Conservation (phyloP, 2,329 filamentous ascomycete genomes). For the Aulographum hederae region DNA sequence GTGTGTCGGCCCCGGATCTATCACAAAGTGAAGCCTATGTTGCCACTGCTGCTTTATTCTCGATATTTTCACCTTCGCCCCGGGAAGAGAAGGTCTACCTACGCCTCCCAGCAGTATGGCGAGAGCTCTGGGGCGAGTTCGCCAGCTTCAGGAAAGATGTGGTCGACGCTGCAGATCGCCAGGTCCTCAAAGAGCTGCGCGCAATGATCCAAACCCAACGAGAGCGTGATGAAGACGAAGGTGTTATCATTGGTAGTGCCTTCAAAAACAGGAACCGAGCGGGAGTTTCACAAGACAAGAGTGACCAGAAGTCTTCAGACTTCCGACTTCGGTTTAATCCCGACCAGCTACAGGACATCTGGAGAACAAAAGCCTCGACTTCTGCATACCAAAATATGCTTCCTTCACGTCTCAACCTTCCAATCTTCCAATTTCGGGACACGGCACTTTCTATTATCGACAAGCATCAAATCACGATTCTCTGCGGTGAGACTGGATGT, state of each 20-base stretch:
- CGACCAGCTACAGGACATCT: background rate
- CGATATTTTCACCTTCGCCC: slow-evolving; percentile 55
- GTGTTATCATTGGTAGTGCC: slow-evolving; percentile 53
- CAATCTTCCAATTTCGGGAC: slow-evolving; percentile 73
- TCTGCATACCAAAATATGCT: slow-evolving; percentile 62
- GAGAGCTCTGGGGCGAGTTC: slow-evolving; percentile 72
- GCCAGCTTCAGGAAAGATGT: slow-evolving; percentile 50
- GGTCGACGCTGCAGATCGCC: slow-evolving; percentile 52
- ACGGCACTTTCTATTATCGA: slow-evolving; percentile 64
- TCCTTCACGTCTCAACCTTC: slow-evolving; percentile 56
- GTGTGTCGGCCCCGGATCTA: slow-evolving; percentile 52
- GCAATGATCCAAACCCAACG: slow-evolving; percentile 48
- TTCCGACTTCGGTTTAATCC: too few species aligned
- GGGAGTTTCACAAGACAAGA: slow-evolving; percentile 7
- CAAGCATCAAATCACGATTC: slow-evolving; percentile 68
- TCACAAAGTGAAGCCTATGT: slow-evolving; percentile 79
- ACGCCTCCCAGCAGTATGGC: slow-evolving; percentile 61
- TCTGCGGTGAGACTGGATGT: slow-evolving; percentile 92
- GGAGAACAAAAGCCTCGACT: slow-evolving; percentile 14
- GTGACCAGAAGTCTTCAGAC: background rate
- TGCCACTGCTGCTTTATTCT: slow-evolving; percentile 65
- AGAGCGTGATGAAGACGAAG: slow-evolving; percentile 32
- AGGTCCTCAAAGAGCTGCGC: slow-evolving; percentile 48
- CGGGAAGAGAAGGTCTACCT: slow-evolving; percentile 78
- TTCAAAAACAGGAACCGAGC: slow-evolving; percentile 36